Evolutionary conservation across 2,329 filamentous ascomycete species (phyloP), one percentile per base, ranked within the genome.

Genomic region (Acrocalymma vagum): DNA sequence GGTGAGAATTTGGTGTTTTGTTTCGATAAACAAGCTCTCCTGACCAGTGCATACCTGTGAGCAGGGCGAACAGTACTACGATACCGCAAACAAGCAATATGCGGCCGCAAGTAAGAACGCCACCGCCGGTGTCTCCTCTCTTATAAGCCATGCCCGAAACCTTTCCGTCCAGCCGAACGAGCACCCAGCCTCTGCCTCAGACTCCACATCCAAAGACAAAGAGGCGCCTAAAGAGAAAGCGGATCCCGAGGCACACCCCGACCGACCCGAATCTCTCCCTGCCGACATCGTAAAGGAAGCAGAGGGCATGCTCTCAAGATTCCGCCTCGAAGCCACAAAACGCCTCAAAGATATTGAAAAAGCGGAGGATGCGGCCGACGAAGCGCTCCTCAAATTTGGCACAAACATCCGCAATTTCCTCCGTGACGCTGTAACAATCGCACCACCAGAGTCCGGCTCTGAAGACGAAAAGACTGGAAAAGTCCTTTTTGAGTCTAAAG

Each of bases 361-460:
- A 57, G 94, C 93, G 9, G 94, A 99, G 71, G 93, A 97, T 64
- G 93, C 93, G 4, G 94, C 94, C 6, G 94, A 99, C 67, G 94
- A 97, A 70, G 94, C 94, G 1, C 82, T 99, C 8, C 76, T 97
- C 55, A 89, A 90, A 53, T 96, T 97, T 61, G 94, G 94, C 15
- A 84, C 85, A 43, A 96, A 94, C 59, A 84, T 99, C 32, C 82
- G 90, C 24, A 88, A 93, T 70, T 97, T 95, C 73, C 77, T 99
- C 48, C 84, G 86, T 36, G 93, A 99, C 54, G 94, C 94, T 34
- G 88, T 99, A 41, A 90, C 82, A 37, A 90, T 99, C 57, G 86
- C 90, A 11, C 88, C 92, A 0, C 90, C 90, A 0, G 75, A 72
- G 13, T 69, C 75, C 0, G 63, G 63, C 18, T 74, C 73, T 31